Evolutionary conservation across 331 rosid species (phyloP).

Genomic region (Quercus phellos): DNA sequence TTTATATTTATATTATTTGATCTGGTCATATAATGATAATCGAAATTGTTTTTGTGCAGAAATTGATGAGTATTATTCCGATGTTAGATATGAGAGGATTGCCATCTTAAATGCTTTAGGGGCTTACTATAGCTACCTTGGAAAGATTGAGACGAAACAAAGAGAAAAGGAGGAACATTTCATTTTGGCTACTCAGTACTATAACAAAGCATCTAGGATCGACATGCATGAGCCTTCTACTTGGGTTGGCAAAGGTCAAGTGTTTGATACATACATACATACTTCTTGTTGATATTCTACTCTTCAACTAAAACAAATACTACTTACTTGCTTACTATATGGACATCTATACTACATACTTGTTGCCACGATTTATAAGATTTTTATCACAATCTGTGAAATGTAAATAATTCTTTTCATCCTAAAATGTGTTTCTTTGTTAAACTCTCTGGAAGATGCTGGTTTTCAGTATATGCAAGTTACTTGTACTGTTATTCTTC

Average conservation of each 20-base stretch:
- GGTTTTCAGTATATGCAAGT: background rate
- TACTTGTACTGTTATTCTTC: background rate
- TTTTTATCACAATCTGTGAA: background rate
- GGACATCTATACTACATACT: background rate
- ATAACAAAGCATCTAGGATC: constrained; percentile 92
- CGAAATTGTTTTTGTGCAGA: constrained; percentile 46
- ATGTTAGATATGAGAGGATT: constrained; percentile 93
- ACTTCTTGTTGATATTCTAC: background rate
- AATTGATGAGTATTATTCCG: constrained; percentile 95
- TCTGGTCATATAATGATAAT: background rate
- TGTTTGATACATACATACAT: background rate
- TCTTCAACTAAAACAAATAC: background rate
- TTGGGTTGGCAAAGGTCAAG: constrained; percentile 94
- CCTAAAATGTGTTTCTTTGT: background rate
- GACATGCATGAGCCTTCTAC: constrained; percentile 98
- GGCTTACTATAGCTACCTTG: constrained; percentile 95
- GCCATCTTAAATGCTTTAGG: constrained; percentile 95
- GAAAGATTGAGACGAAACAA: constrained; percentile 94
- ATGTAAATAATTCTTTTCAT: background rate
- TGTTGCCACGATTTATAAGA: background rate
- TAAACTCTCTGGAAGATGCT: background rate
- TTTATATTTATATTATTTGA: background rate
- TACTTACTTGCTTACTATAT: too few species aligned
- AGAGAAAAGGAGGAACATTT: constrained; percentile 98
- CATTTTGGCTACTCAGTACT: constrained; percentile 91